These are phyloP conservation scores for Fusarium keratoplasticum DNA, from an alignment of 2,329 filamentous ascomycete species.

Conservation along the genomic window DNA sequence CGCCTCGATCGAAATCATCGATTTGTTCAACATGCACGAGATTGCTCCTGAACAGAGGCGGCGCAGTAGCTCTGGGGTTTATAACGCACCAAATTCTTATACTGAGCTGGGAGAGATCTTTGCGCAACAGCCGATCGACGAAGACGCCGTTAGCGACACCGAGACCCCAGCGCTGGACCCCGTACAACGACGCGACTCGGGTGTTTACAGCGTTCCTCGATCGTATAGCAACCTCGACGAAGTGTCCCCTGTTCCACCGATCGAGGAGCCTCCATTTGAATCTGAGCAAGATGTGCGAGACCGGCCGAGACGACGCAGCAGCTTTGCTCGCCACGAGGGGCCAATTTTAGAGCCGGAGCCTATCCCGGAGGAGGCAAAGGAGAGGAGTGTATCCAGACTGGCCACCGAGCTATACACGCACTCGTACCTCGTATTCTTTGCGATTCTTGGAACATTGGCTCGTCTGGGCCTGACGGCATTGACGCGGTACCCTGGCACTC, in stretches of 20 bases:
- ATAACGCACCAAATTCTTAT: slow-evolving; percentile 6
- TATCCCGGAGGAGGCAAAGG: slow-evolving; percentile 16
- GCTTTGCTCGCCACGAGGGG: slow-evolving; percentile 5
- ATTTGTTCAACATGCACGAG: slow-evolving; percentile 14
- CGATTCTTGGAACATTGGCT: slow-evolving; percentile 85
- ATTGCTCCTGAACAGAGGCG: not conserved
- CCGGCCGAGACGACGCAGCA: slow-evolving; percentile 16
- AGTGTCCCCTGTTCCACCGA: slow-evolving; percentile 33
- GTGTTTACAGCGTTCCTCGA: slow-evolving; percentile 43
- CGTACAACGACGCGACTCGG: slow-evolving; percentile 10
- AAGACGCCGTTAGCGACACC: not conserved
- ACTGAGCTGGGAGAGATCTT: not conserved
- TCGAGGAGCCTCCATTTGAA: slow-evolving; percentile 8
- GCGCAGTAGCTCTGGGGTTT: not conserved
- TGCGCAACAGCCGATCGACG: not conserved
- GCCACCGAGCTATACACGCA: slow-evolving; percentile 75
- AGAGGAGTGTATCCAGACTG: slow-evolving; percentile 56
- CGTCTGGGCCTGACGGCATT: slow-evolving; percentile 83
- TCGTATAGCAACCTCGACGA: slow-evolving; percentile 59
- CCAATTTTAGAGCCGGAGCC: slow-evolving; percentile 2
- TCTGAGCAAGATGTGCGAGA: not conserved
- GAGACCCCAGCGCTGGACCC: not conserved
- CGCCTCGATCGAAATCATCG: not conserved
- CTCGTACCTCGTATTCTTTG: slow-evolving; percentile 84
- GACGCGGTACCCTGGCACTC: slow-evolving; percentile 82